Evolutionary conservation across 2,329 filamentous ascomycete genomes (phyloP), one percentile per base, ranked within the genome.

Genomic region (Leptoxyphium fumago): DNA sequence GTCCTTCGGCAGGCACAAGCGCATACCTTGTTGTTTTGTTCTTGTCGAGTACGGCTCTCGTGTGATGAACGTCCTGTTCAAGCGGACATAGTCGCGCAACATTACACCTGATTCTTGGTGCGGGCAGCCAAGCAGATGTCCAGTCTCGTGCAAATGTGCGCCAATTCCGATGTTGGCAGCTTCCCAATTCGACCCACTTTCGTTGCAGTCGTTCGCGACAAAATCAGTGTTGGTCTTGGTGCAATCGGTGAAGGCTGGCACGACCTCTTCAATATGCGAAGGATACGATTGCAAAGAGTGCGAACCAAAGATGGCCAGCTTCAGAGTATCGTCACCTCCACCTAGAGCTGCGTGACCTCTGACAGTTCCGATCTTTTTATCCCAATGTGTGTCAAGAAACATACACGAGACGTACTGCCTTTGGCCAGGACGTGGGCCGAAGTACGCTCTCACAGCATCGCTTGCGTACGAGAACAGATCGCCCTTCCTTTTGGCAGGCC

Each of bases 141-240:
- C 89, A 1, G 82, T 82, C 63, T 95, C 87, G 61, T 94, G 89
- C 40, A 96, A 64, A 62, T 96, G 89, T 9, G 86, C 88, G 7
- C 89, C 89, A 50, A 96, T 93, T 28, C 88, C 88, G 48, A 94
- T 82, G 54, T 89, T 94, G 21, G 85, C 87, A n/a, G 87, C 80
- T 61, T 96, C 89, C 89, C 89, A 96, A 40, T 80, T 91, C 58
- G 84, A 94, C 18, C 88, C 88, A 6, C 80, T 81, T 52, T 94
- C 84, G 53, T 83, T 82, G 61, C 79, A 85, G 59, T 94, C 85
- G 55, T 95, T 94, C 13, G 83, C 82, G 32, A 94, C 78, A 53
- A 75, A 75, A 34, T 77, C 74, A 9, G 80, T 84, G 58, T 96
- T 85, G 0, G 87, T 95, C 29, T 81, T 78, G 2, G 88, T 94